Conservation (phyloP, 495 filamentous ascomycete species). For the Penicillium silybi region DNA sequence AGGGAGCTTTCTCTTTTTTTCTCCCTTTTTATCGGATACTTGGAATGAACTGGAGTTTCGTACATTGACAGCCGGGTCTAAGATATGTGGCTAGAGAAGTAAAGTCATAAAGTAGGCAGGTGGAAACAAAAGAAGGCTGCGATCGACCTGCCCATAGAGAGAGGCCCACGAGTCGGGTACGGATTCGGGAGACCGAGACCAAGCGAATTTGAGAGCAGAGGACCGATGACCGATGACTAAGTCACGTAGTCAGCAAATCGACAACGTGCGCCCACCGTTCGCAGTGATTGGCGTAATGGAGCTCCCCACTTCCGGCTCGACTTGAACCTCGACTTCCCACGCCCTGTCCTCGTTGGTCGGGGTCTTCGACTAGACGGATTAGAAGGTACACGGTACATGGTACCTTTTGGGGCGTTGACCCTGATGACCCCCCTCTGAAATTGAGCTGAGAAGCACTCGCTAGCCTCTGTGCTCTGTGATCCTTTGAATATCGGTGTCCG, state of each 20-base stretch:
- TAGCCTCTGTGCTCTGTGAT: neutral
- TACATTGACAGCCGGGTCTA: neutral
- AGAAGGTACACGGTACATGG: neutral
- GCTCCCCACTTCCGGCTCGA: slow-evolving; percentile 19
- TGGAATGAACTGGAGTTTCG: slow-evolving; percentile 4
- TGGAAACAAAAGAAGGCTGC: neutral
- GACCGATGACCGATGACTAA: too few species aligned
- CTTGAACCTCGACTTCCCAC: slow-evolving; percentile 10
- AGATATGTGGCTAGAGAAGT: neutral
- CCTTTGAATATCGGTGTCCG: neutral
- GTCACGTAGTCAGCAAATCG: slow-evolving; percentile 2
- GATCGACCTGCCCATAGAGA: too few species aligned
- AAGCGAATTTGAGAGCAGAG: too few species aligned
- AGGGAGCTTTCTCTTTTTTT: neutral
- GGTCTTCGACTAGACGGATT: neutral
- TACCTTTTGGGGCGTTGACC: neutral
- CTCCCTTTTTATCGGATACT: slow-evolving; percentile 1
- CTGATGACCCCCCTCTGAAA: neutral
- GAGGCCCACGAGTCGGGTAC: too few species aligned
- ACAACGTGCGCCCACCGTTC: slow-evolving; percentile 21
- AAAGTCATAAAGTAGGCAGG: neutral
- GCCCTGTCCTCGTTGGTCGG: neutral
- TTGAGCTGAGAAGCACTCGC: neutral
- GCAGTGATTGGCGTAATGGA: slow-evolving; percentile 22
- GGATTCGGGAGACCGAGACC: too few species aligned